Base-by-base conservation (phyloP, 2,329 filamentous ascomycete species). In the Colletotrichum endophyticum region DNA sequence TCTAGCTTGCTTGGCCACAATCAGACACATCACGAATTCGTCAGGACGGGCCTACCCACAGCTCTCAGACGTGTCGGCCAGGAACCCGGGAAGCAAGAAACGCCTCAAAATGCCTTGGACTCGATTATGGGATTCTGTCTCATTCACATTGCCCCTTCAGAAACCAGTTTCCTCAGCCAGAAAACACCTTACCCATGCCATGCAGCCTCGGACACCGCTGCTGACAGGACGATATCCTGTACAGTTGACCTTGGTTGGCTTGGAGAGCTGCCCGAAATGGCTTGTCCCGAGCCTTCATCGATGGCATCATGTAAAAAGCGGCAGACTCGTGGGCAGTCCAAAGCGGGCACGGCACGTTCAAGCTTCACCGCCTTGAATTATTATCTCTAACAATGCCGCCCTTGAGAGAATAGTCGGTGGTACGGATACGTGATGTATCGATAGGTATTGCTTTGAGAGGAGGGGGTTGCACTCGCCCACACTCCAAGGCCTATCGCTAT, bases 71-170 rank as follows among this genome's bases (percentile, higher is more conserved):
- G 61, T 27, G 32, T 32, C 22, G 57, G 73, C 73, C 73, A 75
- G 75, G 72, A 77, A 77, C 71, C 66, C 72, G 56, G 25, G 56
- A 44, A 39, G 44, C 30, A 66, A 67, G 25, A 67, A 61, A 66
- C 34, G 76, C 66, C 64, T 62, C 30, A 66, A 32, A 77, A 70
- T 61, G n/a, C 66, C 70, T 66, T 70, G 69, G 70, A 34, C 57
- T 74, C 56, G 34, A 53, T 59, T 53, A 78, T 77, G 74, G 76
- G 53, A 77, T 73, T 78, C 73, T 78, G 76, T 78, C 70, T 77
- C 66, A 64, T 67, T 59, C 66, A n/a, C 70, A 71, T 71, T 28
- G 62, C 32, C 44, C 53, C 25, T 70, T 44, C 8, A 27, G 44
- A 70, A 67, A 32, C 70, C 56, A 30, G 36, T 76, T 76, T 76